phyloP scores from a whole-genome alignment of 2,329 filamentous ascomycete species.

The Cercospora sp. region DNA sequence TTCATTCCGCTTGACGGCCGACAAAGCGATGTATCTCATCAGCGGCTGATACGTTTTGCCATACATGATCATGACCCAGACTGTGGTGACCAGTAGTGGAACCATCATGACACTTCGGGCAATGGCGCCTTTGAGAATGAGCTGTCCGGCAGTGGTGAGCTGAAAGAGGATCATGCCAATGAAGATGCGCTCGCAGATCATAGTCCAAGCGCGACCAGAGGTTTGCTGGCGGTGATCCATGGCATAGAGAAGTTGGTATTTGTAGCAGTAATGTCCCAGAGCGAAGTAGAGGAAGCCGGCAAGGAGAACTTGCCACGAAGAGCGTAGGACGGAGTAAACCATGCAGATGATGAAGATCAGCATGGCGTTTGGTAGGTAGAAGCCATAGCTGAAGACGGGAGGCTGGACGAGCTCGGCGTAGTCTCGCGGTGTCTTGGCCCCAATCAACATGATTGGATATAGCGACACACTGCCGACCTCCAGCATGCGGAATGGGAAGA shows the following conservation, averaged over 20 bases:
- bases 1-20: constrained; percentile 71
- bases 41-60: constrained; percentile 79
- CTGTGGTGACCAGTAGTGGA: constrained; percentile 74
- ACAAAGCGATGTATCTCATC: constrained; percentile 87
- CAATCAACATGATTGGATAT: constrained; percentile 76
- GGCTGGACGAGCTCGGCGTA: constrained; percentile 79
- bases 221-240: constrained; percentile 97
- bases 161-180: constrained; percentile 87
- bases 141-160: constrained; percentile 82
- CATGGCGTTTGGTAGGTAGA: constrained; percentile 89
- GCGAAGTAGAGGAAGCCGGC: constrained; percentile 80
- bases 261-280: constrained; percentile 86
- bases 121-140: constrained; percentile 73
- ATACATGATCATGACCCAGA: constrained; percentile 90
- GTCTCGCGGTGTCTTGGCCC: constrained; percentile 85
- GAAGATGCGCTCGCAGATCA: constrained; percentile 91
- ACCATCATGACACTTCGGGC: constrained; percentile 70
- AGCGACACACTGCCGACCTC: constrained; percentile 84
- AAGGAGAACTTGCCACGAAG: constrained; percentile 77
- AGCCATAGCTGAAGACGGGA: constrained; percentile 90
- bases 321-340: constrained; percentile 84
- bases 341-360: constrained; percentile 93
- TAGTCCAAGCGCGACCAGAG: constrained; percentile 90
- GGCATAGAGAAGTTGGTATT: constrained; percentile 95
- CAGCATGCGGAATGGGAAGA: constrained; percentile 88